Evolutionary conservation across 2,329 filamentous ascomycete species (phyloP), one percentile per base, ranked within the genome.

Genomic region (Calonectria pauciramosa): DNA sequence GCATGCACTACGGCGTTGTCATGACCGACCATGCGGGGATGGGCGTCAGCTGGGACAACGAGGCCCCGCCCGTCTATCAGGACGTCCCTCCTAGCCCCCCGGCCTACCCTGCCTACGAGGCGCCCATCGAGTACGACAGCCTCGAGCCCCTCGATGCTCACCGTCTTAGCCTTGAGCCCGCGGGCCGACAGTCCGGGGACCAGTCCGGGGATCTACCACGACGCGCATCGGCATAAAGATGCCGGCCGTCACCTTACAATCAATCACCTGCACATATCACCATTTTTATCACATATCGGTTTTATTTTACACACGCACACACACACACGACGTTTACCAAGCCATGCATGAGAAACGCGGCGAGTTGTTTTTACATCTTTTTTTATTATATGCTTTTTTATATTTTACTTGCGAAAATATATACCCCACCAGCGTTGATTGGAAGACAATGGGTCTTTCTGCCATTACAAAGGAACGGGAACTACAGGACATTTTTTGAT

Each of bases 31-130:
- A 95, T 74, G 91, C 91, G 26, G 96, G 96, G 23, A 91, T 98
- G 83, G 96, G 96, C 66, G 96, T 99, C 80, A 95, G 94, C 79
- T 99, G 97, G 96, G 96, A 99, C 80, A 96, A 98, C 86, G 96
- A 99, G 87, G 93, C 95, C 82, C 96, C 96, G 16, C 96, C 96
- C 0, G 91, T 97, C 79, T 99, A 99, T 86, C 94, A 97, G 85
- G 95, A 99, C 82, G 96, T 99, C 52, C 96, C 96, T 0, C 93
- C 92, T 2, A 95, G 94, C 80, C 96, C 96, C 64, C 96, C 96
- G 0, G 90, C 88, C 8, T 96, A 96, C 85, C 87, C 83, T 34
- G 71, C 77, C 18, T 75, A 78, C 8, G 83, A 85, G 73, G 83
- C 84, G 20, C 84, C 84, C 3, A 76, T 85, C 51, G 83, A 85